Percentiles rank a stretch among this genome's conserved stretches.
Evolutionary conservation across 163 green algal species (phyloP).

Genomic region (Scenedesmus sp.): DNA sequence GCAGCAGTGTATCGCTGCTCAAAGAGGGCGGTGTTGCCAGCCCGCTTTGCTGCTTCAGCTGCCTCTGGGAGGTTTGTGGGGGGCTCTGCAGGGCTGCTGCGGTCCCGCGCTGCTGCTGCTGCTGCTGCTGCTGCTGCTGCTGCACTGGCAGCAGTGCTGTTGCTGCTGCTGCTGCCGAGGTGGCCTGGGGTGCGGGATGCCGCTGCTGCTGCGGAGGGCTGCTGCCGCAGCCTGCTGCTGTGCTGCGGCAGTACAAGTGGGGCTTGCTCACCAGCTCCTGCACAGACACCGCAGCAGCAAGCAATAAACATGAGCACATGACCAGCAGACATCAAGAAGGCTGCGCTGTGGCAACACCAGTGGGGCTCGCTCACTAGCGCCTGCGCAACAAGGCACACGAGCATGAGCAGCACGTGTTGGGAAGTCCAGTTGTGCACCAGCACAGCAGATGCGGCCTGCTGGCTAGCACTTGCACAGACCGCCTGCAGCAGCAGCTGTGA

Average conservation of each 20-base stretch:
- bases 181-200: too few species aligned
- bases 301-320: neutral
- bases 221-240: neutral
- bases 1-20: conserved; percentile 16
- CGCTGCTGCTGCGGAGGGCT: conserved; percentile 17
- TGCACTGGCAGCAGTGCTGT: neutral
- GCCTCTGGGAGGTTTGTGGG: conserved; percentile 8
- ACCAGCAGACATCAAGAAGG: neutral
- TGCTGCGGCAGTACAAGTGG: neutral
- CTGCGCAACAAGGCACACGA: too few species aligned
- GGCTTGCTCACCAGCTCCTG: neutral
- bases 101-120: neutral
- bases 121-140: conserved; percentile 19
- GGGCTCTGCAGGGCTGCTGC: neutral
- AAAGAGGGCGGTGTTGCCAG: conserved; percentile 45
- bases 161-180: neutral
- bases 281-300: neutral
- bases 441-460: neutral
- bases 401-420: too few species aligned
- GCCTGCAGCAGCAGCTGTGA: neutral
- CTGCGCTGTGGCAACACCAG: too few species aligned
- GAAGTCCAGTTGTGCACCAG: too few species aligned
- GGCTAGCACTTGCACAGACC: too few species aligned
- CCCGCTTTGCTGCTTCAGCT: conserved; percentile 39
- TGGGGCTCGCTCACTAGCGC: too few species aligned